Base-by-base conservation (phyloP, 495 filamentous ascomycete species). In the Penicillium coffeae region DNA sequence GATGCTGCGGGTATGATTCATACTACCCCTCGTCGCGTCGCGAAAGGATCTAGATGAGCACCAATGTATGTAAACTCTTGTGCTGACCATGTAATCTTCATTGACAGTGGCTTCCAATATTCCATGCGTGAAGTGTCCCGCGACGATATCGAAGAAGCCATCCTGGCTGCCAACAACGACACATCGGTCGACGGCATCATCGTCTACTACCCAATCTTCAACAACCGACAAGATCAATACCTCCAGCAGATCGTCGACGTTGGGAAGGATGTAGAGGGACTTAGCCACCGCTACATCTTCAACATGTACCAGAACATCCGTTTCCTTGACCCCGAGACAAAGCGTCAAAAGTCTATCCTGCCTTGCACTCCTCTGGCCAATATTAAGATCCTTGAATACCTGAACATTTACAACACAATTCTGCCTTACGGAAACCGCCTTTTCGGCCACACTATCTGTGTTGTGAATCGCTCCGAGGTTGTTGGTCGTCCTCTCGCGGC, bases 221-320 rank as follows among this genome's bases (percentile, higher is more conserved):
- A 86, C 70, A 84, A 81, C 53, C 77, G 79, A 13, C 87, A 95
- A 58, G 93, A 98, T 66, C 83, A 84, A 58, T 96, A 96, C 68
- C 81, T 98, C 49, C 93, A 97, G 71, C 89, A 96, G 70, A 86
- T 94, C n/a, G 89, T 95, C 18, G 78, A 87, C 45, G 78, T 94
- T 38, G 65, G 74, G 64, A 98, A 98, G 70, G 93, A 98, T 55
- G 93, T 98, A 47, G 93, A 98, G 60, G 93, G 93, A 18, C 84
- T 98, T 44, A 90, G 84, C 56, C 92, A 96, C 65, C 84, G 79
- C 48, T 93, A 96, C 71, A 85, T 96, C 60, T 93, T 91, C 80
- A 98, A 98, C 77, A 95, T 98, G 89, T 98, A 96, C 75, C 87
- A 96, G 75, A 98, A 98, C 71, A 81, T 93, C 59, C 88, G 93